Conservation (phyloP, 176 grass and related monocot species). For the Bromus sterilis region DNA sequence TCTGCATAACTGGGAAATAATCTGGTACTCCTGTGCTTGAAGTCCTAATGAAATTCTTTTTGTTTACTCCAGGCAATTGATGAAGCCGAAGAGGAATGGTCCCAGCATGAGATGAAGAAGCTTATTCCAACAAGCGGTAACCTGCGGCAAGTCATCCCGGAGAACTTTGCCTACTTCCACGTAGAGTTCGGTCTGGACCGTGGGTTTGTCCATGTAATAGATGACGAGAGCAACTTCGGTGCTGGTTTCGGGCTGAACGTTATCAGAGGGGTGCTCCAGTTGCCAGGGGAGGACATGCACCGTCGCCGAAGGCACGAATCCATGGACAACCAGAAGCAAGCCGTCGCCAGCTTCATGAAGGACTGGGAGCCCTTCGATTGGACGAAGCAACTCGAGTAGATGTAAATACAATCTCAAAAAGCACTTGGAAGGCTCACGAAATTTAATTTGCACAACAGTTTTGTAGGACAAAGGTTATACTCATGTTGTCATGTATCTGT, state of each 20-base stretch:
- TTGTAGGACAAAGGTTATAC: slow-evolving; percentile 13
- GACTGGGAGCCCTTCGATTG: slow-evolving; percentile 88
- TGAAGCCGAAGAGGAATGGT: slow-evolving; percentile 91
- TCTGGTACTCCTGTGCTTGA: background rate
- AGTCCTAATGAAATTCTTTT: background rate
- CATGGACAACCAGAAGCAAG: slow-evolving; percentile 58
- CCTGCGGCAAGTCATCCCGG: slow-evolving; percentile 63
- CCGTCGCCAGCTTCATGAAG: slow-evolving; percentile 48
- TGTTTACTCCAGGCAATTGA: slow-evolving; percentile 62
- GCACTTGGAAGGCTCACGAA: background rate
- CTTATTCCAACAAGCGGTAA: slow-evolving; percentile 80
- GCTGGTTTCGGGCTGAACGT: slow-evolving; percentile 81
- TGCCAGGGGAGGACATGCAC: slow-evolving; percentile 89
- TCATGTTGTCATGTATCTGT: slow-evolving; percentile 9
- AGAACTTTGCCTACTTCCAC: slow-evolving; percentile 94
- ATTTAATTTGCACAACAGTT: background rate
- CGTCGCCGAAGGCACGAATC: slow-evolving; percentile 60
- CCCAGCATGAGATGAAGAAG: slow-evolving; percentile 88
- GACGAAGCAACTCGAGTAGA: slow-evolving; percentile 64
- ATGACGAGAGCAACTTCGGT: slow-evolving; percentile 74
- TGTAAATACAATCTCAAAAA: background rate
- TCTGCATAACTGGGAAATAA: background rate
- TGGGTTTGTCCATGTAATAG: slow-evolving; percentile 94
- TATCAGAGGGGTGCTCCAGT: slow-evolving; percentile 59
- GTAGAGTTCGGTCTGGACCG: slow-evolving; percentile 82